Evolutionary conservation across 208 protist species (phyloP).

Genomic region (Acanthamoeba divionensis): DNA sequence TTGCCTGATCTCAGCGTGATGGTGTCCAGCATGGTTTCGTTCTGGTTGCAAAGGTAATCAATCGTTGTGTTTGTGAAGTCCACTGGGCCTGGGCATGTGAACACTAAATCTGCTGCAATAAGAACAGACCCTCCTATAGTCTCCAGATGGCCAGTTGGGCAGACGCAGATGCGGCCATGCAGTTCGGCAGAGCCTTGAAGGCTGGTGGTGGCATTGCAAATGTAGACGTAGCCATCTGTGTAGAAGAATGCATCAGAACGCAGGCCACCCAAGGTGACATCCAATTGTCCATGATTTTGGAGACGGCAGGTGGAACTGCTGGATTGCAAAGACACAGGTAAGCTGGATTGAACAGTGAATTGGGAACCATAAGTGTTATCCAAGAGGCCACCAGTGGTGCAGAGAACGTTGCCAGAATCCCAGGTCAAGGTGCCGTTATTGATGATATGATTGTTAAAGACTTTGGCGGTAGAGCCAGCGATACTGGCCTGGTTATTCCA

Average conservation of each 20-base stretch:
- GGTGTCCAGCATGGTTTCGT: conserved; percentile 17
- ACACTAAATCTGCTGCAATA: background rate
- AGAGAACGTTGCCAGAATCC: conserved; percentile 6
- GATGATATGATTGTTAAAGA: background rate
- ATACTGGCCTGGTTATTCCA: too few relatives aligned
- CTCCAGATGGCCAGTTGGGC: background rate
- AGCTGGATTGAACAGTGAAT: background rate
- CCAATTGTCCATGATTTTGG: conserved; percentile 2
- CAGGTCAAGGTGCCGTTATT: conserved; percentile 38
- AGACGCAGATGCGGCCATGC: conserved; percentile 10
- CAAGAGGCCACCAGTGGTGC: conserved; percentile 1
- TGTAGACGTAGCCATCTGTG: conserved; percentile 48
- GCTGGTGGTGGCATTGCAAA: conserved; percentile 11
- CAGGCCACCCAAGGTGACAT: conserved; percentile 15
- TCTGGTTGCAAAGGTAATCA: background rate
- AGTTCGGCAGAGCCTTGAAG: background rate
- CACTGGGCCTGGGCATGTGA: background rate
- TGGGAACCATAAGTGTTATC: background rate
- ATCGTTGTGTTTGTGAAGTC: background rate
- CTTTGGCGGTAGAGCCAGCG: too few relatives aligned
- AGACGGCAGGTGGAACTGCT: background rate
- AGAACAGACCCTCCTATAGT: background rate
- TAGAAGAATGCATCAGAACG: background rate
- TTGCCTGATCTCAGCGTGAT: conserved; percentile 22
- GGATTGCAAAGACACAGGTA: background rate